Conservation (phyloP, 305 asterid species). For the Withania somnifera region DNA sequence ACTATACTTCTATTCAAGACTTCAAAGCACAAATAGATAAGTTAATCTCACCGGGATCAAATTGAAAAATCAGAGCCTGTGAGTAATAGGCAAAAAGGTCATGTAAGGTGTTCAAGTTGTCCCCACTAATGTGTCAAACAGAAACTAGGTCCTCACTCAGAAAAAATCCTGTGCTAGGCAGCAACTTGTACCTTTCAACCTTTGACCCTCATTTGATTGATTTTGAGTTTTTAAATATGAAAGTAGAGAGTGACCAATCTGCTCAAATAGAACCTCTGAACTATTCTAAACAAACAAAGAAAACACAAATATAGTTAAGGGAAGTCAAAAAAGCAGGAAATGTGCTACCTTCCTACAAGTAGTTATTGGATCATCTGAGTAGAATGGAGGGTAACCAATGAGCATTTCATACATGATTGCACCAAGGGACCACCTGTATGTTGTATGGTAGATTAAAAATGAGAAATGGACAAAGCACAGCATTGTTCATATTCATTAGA, state of each 20-base stretch:
- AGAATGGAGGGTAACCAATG: conserved; percentile 91
- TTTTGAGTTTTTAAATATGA: background rate
- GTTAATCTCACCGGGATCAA: background rate
- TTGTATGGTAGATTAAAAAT: conserved; percentile 10
- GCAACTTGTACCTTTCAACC: background rate
- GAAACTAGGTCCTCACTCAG: background rate
- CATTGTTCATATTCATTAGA: background rate
- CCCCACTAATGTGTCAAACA: background rate
- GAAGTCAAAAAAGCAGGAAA: background rate
- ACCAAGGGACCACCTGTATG: conserved; percentile 96
- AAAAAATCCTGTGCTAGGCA: background rate
- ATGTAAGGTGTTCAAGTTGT: background rate
- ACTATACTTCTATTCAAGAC: background rate
- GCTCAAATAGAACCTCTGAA: background rate
- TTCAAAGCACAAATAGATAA: background rate
- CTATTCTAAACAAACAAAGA: background rate
- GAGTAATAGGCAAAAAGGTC: background rate
- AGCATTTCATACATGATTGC: conserved; percentile 99
- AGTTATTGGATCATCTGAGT: conserved; percentile 85
- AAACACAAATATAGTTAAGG: background rate
- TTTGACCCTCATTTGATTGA: background rate
- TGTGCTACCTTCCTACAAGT: conserved; percentile 88
- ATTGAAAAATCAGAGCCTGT: background rate
- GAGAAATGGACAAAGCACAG: background rate
- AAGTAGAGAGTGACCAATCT: background rate